phyloP scores from a whole-genome alignment of 495 filamentous ascomycete species.

The Hyaloscypha finlandica region DNA sequence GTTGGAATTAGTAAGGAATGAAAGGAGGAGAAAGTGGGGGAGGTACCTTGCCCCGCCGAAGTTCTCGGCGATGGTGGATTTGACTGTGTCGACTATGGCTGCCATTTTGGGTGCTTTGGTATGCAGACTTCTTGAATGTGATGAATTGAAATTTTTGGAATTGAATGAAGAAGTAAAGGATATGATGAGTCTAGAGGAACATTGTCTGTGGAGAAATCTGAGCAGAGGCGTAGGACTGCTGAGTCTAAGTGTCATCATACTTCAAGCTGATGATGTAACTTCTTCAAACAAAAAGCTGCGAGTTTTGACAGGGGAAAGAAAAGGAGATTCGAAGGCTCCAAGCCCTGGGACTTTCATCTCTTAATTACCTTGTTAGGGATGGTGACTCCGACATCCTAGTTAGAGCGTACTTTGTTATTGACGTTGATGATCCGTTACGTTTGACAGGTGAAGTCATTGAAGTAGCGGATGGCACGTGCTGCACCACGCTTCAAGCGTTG shows the following conservation, averaged over 20 bases:
- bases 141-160: neutral
- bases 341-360: neutral
- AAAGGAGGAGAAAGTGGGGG: neutral
- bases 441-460: neutral
- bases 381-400: neutral
- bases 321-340: neutral
- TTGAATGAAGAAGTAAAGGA: neutral
- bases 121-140: neutral
- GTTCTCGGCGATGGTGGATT: conserved; percentile 39
- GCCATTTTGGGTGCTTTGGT: conserved; percentile 14
- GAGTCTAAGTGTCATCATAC: neutral
- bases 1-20: neutral
- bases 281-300: neutral
- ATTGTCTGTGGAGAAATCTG: neutral
- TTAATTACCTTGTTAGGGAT: neutral
- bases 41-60: conserved; percentile 34
- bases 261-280: neutral
- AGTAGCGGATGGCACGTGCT: neutral
- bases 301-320: neutral
- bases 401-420: neutral
- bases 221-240: neutral
- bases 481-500: neutral
- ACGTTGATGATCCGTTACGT: neutral
- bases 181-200: neutral
- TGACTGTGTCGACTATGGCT: conserved; percentile 22